Evolutionary conservation across 176 grass and related monocot species (phyloP).

Genomic region (Hyparrhenia diplandra): DNA sequence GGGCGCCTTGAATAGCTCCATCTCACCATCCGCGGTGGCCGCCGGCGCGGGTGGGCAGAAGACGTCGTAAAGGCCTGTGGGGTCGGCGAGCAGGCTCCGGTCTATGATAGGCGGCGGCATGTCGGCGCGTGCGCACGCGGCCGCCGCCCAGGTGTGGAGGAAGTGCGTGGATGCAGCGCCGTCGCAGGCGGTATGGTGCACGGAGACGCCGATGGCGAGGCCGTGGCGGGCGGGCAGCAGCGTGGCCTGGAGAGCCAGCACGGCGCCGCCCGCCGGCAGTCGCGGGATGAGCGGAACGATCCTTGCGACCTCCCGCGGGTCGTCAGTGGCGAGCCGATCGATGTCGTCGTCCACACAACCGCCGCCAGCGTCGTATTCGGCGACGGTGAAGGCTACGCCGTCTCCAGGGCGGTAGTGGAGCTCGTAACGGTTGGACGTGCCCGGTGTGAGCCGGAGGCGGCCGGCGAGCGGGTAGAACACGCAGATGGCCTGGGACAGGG

Average conservation of each 20-base stretch:
- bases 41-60: no score
- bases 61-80: slow-evolving; percentile 20
- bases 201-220: slow-evolving; percentile 27
- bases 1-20: no score
- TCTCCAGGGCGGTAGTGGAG: slow-evolving; percentile 38
- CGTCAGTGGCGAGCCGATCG: not conserved
- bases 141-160: slow-evolving; percentile 34
- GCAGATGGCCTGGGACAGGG: not conserved
- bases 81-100: slow-evolving; percentile 3
- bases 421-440: slow-evolving; percentile 11
- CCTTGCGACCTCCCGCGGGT: slow-evolving; percentile 10
- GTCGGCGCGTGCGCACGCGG: not conserved
- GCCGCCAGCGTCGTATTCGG: slow-evolving; percentile 16
- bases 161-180: slow-evolving; percentile 35
- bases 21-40: no score
- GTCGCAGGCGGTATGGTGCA: slow-evolving; percentile 46
- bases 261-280: not conserved
- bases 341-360: not conserved
- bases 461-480: slow-evolving; percentile 51
- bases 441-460: not conserved
- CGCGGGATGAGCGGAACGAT: slow-evolving; percentile 23
- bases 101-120: not conserved
- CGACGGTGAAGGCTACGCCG: slow-evolving; percentile 44
- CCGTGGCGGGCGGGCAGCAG: slow-evolving; percentile 13
- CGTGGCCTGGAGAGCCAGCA: slow-evolving; percentile 41